phyloP scores from a whole-genome alignment of 495 filamentous ascomycete species.

The Bacidia gigantensis region DNA sequence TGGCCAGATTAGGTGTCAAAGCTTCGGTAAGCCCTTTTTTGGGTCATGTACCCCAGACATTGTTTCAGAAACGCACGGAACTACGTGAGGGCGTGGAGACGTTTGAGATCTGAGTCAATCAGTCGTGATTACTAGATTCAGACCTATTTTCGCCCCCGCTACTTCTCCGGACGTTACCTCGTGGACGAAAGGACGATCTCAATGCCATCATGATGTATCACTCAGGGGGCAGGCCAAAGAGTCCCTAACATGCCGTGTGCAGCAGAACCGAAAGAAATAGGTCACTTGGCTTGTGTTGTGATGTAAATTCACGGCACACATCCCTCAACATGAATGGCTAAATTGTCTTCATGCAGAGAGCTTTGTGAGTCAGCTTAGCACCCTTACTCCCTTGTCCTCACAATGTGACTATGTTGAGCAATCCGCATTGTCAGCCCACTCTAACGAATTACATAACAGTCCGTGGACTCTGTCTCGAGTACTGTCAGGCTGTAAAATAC shows the following conservation, averaged over 20 bases:
- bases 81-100: background rate
- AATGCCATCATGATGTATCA: background rate
- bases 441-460: no score
- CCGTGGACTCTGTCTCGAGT: no score
- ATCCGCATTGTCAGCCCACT: background rate
- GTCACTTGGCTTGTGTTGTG: background rate
- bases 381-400: background rate
- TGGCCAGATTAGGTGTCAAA: background rate
- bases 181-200: background rate
- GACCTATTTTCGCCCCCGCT: background rate
- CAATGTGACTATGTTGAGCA: background rate
- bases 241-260: background rate
- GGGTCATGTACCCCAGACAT: background rate
- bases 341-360: background rate
- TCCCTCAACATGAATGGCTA: no score
- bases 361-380: background rate
- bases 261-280: background rate
- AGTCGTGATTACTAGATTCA: background rate
- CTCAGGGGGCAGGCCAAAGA: background rate
- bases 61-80: constrained; percentile 1
- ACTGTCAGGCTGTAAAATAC: no score
- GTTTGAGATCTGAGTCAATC: background rate
- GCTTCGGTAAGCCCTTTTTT: background rate
- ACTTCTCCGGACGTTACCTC: background rate
- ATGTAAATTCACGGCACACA: no score